Evolutionary conservation across 352 stramenopile genomes (phyloP).

Genomic region (Phytophthora crassamura): DNA sequence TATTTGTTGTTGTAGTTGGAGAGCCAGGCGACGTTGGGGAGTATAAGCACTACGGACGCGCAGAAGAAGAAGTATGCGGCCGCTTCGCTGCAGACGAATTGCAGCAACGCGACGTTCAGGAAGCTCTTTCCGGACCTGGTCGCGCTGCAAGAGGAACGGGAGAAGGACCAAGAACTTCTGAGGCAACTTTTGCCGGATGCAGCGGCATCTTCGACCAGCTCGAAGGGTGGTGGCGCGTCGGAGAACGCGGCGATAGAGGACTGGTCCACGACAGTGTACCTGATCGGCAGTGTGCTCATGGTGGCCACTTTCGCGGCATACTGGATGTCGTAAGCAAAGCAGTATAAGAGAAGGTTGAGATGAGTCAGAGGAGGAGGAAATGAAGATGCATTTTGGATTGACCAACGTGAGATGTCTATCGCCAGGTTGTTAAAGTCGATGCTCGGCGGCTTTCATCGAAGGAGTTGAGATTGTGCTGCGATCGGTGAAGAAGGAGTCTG

Average conservation of each 20-base stretch:
- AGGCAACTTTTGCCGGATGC: slow-evolving; percentile 33
- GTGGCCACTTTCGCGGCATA: slow-evolving; percentile 51
- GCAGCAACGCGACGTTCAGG: slow-evolving; percentile 77
- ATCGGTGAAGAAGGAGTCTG: slow-evolving; percentile 18
- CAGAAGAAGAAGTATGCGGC: slow-evolving; percentile 87
- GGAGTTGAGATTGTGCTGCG: slow-evolving; percentile 5
- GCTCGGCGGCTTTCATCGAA: slow-evolving; percentile 9
- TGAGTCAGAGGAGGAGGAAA: slow-evolving; percentile 11
- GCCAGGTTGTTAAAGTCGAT: not conserved
- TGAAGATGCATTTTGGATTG: slow-evolving; percentile 21
- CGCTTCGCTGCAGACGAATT: slow-evolving; percentile 86
- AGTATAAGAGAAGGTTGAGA: slow-evolving; percentile 1
- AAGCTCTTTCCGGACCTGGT: slow-evolving; percentile 92
- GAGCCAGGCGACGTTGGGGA: slow-evolving; percentile 88
- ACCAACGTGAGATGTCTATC: slow-evolving; percentile 17
- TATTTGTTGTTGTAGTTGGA: slow-evolving; percentile 52
- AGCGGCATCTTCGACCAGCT: slow-evolving; percentile 23
- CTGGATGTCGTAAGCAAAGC: slow-evolving; percentile 50
- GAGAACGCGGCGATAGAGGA: slow-evolving; percentile 44
- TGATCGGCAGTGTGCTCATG: slow-evolving; percentile 48
- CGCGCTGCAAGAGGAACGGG: slow-evolving; percentile 66
- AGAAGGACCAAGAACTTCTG: slow-evolving; percentile 53
- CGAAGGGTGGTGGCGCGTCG: slow-evolving; percentile 15
- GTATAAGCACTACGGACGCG: slow-evolving; percentile 85
- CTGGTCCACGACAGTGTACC: slow-evolving; percentile 48